Conservation (phyloP, 257 asterid species). For the Penstemon davidsonii region DNA sequence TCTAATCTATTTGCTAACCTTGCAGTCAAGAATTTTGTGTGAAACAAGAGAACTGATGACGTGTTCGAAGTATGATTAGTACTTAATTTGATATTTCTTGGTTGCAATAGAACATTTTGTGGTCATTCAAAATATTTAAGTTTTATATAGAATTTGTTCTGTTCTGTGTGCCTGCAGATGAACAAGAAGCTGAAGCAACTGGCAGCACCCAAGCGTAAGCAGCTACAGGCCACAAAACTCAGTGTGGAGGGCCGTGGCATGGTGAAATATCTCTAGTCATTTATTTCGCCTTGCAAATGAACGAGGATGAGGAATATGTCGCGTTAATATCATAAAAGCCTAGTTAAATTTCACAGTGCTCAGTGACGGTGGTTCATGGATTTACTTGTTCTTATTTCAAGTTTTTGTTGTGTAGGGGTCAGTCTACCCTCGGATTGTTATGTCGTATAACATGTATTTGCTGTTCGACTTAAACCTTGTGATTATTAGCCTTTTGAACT, state of each 20-base stretch:
- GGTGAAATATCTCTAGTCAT: slow-evolving; percentile 74
- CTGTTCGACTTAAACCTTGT: background rate
- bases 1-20: no score
- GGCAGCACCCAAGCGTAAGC: slow-evolving; percentile 84
- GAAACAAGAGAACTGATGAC: background rate
- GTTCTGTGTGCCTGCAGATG: slow-evolving; percentile 52
- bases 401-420: background rate
- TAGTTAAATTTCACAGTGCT: background rate
- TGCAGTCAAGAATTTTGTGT: background rate
- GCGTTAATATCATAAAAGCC: background rate
- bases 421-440: slow-evolving; percentile 2
- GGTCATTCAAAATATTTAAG: background rate
- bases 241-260: slow-evolving; percentile 97
- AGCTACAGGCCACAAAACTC: slow-evolving; percentile 89
- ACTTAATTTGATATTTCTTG: background rate
- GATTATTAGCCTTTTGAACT: background rate
- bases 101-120: background rate
- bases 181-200: slow-evolving; percentile 90
- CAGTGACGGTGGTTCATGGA: background rate
- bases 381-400: background rate
- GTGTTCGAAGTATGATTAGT: background rate
- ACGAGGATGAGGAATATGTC: background rate
- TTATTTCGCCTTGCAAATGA: slow-evolving; percentile 7
- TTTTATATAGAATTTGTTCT: background rate
- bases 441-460: background rate